Evolutionary conservation across 805 yeast genomes (phyloP).

Genomic region (Monosporozyma servazzii): DNA sequence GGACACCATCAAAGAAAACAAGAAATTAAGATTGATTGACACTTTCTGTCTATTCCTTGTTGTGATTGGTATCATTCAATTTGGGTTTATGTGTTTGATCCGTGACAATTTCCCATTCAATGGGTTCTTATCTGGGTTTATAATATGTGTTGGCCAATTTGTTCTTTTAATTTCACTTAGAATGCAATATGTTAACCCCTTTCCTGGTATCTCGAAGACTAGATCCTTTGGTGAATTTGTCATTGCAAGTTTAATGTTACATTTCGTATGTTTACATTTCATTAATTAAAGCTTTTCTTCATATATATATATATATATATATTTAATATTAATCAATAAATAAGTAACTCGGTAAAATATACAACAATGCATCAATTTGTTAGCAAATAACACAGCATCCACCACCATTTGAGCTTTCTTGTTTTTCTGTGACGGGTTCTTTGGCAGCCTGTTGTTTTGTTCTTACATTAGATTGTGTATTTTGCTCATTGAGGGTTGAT

Average conservation of each 20-base stretch:
- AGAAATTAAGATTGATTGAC: constrained; percentile 61
- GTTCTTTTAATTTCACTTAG: constrained; percentile 79
- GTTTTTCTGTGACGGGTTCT: background rate
- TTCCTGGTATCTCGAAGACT: constrained; percentile 39
- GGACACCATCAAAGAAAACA: constrained; percentile 28
- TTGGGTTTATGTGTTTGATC: constrained; percentile 61
- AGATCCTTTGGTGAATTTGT: constrained; percentile 82
- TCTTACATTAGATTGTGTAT: background rate
- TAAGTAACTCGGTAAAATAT: background rate
- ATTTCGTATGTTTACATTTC: constrained; percentile 83
- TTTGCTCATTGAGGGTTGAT: background rate
- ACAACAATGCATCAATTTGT: background rate
- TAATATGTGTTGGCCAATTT: constrained; percentile 89
- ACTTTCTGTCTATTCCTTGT: constrained; percentile 67
- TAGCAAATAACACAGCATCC: background rate
- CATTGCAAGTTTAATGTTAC: constrained; percentile 78
- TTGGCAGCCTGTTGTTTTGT: background rate
- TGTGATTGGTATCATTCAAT: constrained; percentile 66
- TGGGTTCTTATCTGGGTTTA: constrained; percentile 90
- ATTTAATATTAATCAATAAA: background rate
- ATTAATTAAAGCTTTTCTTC: constrained; percentile 45
- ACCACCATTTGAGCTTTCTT: background rate
- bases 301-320: background rate
- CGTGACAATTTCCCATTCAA: constrained; percentile 90
- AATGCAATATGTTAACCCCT: constrained; percentile 51